Evolutionary conservation across 441 rosid species (phyloP), one percentile per base, ranked within the genome.

Genomic region (Cnidoscolus chayamansa): DNA sequence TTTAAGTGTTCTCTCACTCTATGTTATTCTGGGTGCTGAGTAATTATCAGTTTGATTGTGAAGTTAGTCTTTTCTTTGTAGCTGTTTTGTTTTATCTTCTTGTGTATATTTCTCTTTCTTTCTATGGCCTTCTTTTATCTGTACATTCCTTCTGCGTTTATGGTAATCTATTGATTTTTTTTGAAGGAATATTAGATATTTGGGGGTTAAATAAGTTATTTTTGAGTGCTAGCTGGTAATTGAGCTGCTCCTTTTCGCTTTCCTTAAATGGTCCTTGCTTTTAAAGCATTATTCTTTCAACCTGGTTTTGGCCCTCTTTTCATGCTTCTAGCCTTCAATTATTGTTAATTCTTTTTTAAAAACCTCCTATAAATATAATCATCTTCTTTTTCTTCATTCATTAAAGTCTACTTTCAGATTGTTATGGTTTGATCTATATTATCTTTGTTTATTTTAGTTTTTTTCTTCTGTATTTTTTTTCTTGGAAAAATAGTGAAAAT

Each of bases 371-470:
- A 10, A 37, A 20, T 9, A 10, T 40, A 10, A 35, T 49, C 0
- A 7, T 71, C 35, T 12, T 53, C 20, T 4, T 3, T 25, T 51
- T 58, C 12, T 56, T 32, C 47, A 63, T 32, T 61, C 20, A 12
- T 45, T 16, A 0, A 30, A 7, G 5, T n/a, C 4, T 40, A 40
- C 6, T 19, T 43, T 31, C 59, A 17, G 10, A 37, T 55, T 37
- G 19, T 13, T 25, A 20, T 48, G 17, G 45, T 37, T 9, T 76
- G 71, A 70, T 75, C 70, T 49, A 17, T 37, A 56, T 32, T n/a
- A 47, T 32, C 66, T 51, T n/a, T 66, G 30, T 65, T 8, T 32
- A 20, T 53, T 6, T 35, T 17, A 32, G 10, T 15, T 25, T 25
- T 25, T 25, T 25, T 50, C 57, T 45, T 35, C 4, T 53, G 2